Evolutionary conservation across 148 eudicot species (phyloP).

Genomic region (Camellia lanceoleosa): DNA sequence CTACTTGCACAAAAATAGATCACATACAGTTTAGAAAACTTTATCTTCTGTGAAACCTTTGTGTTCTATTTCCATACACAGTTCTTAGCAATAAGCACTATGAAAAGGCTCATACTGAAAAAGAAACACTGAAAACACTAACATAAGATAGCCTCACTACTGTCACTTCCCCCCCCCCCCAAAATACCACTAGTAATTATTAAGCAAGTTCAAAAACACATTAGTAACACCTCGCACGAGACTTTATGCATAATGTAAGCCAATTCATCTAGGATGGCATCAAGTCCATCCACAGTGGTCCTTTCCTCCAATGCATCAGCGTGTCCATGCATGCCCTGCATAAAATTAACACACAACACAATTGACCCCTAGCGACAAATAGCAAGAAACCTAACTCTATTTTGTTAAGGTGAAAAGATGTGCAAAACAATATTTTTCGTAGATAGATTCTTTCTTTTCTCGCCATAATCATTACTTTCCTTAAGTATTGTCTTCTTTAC

Average conservation of each 20-base stretch:
- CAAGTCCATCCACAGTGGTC: constrained; percentile 31
- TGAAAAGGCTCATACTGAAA: not conserved
- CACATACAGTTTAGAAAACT: too few species aligned
- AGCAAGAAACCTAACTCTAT: too few species aligned
- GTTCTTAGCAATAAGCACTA: not conserved
- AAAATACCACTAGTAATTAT: not conserved
- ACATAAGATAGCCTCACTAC: too few species aligned
- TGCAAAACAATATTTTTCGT: too few species aligned
- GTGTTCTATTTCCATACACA: too few species aligned
- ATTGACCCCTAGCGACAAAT: not conserved
- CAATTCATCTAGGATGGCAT: constrained; percentile 61
- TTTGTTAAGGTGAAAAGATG: too few species aligned
- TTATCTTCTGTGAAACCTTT: too few species aligned
- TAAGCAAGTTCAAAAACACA: not conserved
- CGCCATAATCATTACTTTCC: too few species aligned
- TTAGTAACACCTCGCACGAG: constrained; percentile 63
- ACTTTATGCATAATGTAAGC: constrained; percentile 65
- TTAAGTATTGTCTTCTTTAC: too few species aligned
- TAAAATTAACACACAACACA: not conserved
- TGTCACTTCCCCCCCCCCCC: not conserved
- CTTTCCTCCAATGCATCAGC: constrained; percentile 39
- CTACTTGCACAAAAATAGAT: not conserved
- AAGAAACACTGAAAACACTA: not conserved
- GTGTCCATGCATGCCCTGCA: constrained; percentile 46
- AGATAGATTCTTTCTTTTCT: too few species aligned